Percentiles rank a stretch among this genome's conserved stretches.
These are phyloP conservation scores for Sporothrix inflata DNA, from an alignment of 2,329 filamentous ascomycete genomes.

Conservation along the genomic window DNA sequence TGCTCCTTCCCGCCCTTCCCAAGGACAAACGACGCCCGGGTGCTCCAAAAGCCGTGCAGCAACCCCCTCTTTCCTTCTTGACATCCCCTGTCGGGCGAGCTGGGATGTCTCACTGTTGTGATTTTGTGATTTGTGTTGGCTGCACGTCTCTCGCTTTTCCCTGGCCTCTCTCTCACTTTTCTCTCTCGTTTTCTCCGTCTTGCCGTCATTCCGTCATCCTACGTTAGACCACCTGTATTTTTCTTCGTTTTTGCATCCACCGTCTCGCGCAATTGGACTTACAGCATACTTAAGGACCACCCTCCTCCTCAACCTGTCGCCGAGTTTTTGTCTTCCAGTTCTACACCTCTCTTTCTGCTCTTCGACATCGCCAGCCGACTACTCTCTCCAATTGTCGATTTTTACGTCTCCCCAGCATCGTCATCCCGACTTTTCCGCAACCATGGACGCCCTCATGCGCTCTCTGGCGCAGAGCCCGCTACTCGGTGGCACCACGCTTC, in stretches of 20 bases:
- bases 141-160: not conserved
- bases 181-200: not conserved
- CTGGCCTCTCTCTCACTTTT: not conserved
- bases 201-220: not conserved
- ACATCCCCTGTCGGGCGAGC: not conserved
- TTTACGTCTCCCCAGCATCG: not conserved
- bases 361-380: not conserved
- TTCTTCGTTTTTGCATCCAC: not conserved
- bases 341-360: not conserved
- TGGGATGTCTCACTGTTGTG: conserved; percentile 5
- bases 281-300: not conserved
- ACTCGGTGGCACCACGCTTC: not conserved
- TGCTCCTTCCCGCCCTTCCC: not conserved
- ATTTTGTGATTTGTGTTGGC: too few relatives aligned
- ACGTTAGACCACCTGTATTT: not conserved
- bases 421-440: not conserved
- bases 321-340: not conserved
- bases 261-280: not conserved
- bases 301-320: not conserved
- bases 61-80: not conserved
- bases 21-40: not conserved
- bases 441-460: conserved; percentile 12
- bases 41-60: not conserved
- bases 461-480: conserved; percentile 6
- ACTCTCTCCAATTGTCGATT: not conserved